Percentiles rank a stretch among this genome's conserved stretches.
Conservation (phyloP, 2,329 filamentous ascomycete genomes). For the Sporothrix humicola region DNA sequence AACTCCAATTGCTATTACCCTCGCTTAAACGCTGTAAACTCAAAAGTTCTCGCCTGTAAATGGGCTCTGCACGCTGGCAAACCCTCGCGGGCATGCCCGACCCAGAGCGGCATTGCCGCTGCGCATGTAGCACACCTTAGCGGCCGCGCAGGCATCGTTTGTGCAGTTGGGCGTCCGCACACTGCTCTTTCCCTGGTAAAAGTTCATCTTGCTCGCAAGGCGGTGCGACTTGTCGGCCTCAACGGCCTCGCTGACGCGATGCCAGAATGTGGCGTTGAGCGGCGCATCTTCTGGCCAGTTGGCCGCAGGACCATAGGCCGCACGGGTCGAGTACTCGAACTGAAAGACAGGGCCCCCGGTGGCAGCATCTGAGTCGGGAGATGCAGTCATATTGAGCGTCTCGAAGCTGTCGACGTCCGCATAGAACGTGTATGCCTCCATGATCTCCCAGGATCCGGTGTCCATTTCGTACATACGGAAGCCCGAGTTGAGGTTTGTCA, state of each 20-base stretch:
- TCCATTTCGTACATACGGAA: conserved; percentile 66
- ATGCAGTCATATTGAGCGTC: conserved; percentile 45
- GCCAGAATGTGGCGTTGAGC: conserved; percentile 56
- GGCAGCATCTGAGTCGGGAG: conserved; percentile 33
- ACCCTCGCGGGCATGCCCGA: conserved; percentile 58
- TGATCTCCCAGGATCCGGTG: conserved; percentile 59
- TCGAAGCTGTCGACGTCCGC: conserved; percentile 58
- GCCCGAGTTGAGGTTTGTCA: conserved; percentile 58
- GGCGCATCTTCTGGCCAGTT: conserved; percentile 51
- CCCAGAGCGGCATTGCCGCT: conserved; percentile 60
- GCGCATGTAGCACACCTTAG: conserved; percentile 65
- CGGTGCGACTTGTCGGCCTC: conserved; percentile 44
- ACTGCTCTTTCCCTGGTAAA: conserved; percentile 48
- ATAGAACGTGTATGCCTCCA: conserved; percentile 61
- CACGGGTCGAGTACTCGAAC: conserved; percentile 62
- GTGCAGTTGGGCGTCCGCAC: conserved; percentile 44
- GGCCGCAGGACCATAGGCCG: conserved; percentile 56
- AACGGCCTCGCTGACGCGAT: conserved; percentile 49
- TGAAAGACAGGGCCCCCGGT: conserved; percentile 54
- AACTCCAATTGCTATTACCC: background rate
- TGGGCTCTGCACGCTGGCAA: conserved; percentile 48
- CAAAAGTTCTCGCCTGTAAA: conserved; percentile 47
- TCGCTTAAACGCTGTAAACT: no score
- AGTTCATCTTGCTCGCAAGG: conserved; percentile 53
- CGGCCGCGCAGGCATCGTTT: conserved; percentile 53